Evolutionary conservation across 2,329 filamentous ascomycete species (phyloP).

Genomic region (Pseudogymnoascus sp.): DNA sequence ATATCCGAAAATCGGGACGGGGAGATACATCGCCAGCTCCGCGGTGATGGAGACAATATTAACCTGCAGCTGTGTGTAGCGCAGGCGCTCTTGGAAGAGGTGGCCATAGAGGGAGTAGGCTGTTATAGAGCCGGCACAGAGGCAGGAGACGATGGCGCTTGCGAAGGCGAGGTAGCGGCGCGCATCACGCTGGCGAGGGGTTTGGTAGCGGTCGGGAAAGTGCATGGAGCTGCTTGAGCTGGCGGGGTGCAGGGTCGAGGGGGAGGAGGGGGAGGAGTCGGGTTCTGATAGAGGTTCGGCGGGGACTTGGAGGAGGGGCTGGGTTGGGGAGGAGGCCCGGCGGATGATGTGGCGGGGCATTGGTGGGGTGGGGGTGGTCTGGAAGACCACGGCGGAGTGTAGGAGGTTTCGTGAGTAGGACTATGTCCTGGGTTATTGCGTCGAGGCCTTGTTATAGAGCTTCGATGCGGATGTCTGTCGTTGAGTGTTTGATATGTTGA

Average conservation of each 20-base stretch:
- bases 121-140: constrained; percentile 86
- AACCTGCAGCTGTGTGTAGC: constrained; percentile 86
- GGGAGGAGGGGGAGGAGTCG: background rate
- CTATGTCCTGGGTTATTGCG: background rate
- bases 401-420: background rate
- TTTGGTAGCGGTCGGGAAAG: constrained; percentile 4
- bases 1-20: constrained; percentile 84
- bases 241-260: background rate
- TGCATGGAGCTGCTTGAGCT: background rate
- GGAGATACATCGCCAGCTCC: constrained; percentile 82
- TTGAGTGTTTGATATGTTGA: background rate
- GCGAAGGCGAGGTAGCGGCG: constrained; percentile 40
- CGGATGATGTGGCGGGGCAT: background rate
- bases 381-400: background rate
- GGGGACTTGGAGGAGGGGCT: background rate
- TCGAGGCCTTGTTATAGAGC: background rate
- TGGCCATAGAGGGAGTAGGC: constrained; percentile 92
- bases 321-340: background rate
- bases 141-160: constrained; percentile 46
- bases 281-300: background rate
- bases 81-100: constrained; percentile 75
- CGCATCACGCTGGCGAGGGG: constrained; percentile 16
- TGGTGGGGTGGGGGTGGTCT: background rate
- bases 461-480: background rate
- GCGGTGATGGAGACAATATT: constrained; percentile 83